Evolutionary conservation across 176 grass and related monocot species (phyloP).

Genomic region (Alloteropsis semialata): DNA sequence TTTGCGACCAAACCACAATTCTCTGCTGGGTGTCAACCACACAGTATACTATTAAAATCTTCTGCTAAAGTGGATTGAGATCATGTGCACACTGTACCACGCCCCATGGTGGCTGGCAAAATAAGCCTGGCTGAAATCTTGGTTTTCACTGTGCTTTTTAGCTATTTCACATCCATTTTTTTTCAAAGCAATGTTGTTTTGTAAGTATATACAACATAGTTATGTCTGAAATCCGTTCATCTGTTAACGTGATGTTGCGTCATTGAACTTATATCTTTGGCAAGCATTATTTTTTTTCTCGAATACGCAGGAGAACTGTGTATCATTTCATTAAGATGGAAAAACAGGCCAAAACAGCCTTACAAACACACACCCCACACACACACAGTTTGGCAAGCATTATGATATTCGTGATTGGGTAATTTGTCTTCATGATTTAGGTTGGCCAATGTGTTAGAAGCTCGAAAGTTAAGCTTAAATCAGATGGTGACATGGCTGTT

Average conservation of each 20-base stretch:
- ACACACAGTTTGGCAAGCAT: background rate
- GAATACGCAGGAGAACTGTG: too few species aligned
- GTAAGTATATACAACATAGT: background rate
- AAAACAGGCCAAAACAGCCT: too few species aligned
- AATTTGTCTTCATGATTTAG: constrained; percentile 2
- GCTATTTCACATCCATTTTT: background rate
- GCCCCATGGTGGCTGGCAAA: background rate
- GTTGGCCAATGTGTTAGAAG: background rate
- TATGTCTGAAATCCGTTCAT: background rate
- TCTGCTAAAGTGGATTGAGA: too few species aligned
- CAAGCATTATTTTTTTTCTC: background rate
- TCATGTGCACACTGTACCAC: too few species aligned
- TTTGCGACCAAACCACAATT: background rate
- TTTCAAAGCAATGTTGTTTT: background rate
- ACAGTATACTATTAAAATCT: too few species aligned
- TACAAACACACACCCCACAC: too few species aligned
- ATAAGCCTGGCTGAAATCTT: background rate
- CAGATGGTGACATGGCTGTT: constrained; percentile 9
- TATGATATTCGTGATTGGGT: background rate
- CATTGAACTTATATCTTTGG: background rate
- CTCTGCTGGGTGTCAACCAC: background rate
- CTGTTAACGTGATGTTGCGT: background rate
- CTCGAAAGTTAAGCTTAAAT: constrained; percentile 11
- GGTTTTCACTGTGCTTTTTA: background rate
- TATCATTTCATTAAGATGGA: too few species aligned